Base-by-base conservation (phyloP, 805 yeast genomes). In the Candida insectalens region DNA sequence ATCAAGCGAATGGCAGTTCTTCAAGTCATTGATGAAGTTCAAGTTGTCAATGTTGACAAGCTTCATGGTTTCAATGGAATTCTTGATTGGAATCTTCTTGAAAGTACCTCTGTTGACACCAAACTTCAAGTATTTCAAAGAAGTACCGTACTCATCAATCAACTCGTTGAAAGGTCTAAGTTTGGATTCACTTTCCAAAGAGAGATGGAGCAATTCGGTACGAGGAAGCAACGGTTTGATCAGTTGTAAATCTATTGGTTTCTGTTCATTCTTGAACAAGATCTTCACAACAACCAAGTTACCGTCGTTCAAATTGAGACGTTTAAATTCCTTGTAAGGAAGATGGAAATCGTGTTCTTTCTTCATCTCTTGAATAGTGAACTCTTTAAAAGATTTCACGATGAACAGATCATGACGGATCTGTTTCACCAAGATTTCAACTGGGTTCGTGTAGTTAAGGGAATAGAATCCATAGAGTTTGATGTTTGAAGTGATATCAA, bases 301-400 rank as follows among this genome's bases (percentile, higher is more conserved):
- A 21, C 57, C 57, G 38, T 50, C 46, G 22, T 45, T 47, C 21
- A 51, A 36, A 29, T 49, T 47, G 26, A 51, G 36, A 26, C 57
- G 39, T 34, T 47, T 49, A 33, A 51, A 51, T 29, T 51, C 57
- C 32, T 51, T 51, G 28, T 51, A 51, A 16, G 57, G 57, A 27
- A 51, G 41, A 43, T 51, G 57, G 35, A 51, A 51, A 38, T 51
- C 57, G 34, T 50, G 57, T 33, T 50, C 55, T 22, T 42, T 45
- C 34, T 51, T 51, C 55, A 50, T 48, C 35, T 51, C 57, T 30
- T 49, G 51, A 16, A 43, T 42, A 4, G 54, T 49, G 27, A 46
- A 51, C 37, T 51, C 55, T 28, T 49, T 50, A 30, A 50, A 51
- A 13, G 57, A 50, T 34, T 51, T 51, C 18, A 51, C 51, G 25